Evolutionary conservation across 1,284 basidiomycete genomes (phyloP).

Genomic region (Ustilago xerochloae): DNA sequence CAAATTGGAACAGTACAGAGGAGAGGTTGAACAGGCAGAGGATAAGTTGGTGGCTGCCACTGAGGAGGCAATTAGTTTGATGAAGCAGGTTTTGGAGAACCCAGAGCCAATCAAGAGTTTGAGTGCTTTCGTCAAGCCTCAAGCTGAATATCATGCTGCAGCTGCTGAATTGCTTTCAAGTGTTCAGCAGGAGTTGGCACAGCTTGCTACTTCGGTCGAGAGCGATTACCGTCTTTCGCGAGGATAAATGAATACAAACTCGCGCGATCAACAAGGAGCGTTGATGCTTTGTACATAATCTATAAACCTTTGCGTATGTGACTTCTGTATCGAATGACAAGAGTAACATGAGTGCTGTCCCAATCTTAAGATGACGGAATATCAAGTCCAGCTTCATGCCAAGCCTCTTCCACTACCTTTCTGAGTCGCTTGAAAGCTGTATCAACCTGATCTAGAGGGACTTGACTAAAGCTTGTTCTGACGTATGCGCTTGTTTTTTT

Average conservation of each 20-base stretch:
- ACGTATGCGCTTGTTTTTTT: constrained; percentile 52
- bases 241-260: constrained; percentile 16
- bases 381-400: constrained; percentile 51
- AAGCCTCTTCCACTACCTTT: constrained; percentile 54
- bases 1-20: constrained; percentile 56
- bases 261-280: background rate
- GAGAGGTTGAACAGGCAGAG: constrained; percentile 67
- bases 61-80: constrained; percentile 94
- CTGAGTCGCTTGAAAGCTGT: constrained; percentile 55
- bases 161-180: constrained; percentile 76
- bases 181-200: constrained; percentile 89
- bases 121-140: constrained; percentile 88
- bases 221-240: constrained; percentile 79
- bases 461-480: constrained; percentile 60
- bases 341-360: background rate
- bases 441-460: constrained; percentile 56
- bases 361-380: too few relatives aligned
- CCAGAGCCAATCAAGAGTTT: constrained; percentile 95
- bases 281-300: background rate
- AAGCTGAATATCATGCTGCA: constrained; percentile 84
- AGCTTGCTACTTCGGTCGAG: constrained; percentile 87
- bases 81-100: constrained; percentile 98
- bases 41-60: constrained; percentile 87
- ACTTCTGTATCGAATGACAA: background rate
- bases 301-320: background rate